Evolutionary conservation across 345 rosid genomes (phyloP).

Genomic region (Populus davidiana): DNA sequence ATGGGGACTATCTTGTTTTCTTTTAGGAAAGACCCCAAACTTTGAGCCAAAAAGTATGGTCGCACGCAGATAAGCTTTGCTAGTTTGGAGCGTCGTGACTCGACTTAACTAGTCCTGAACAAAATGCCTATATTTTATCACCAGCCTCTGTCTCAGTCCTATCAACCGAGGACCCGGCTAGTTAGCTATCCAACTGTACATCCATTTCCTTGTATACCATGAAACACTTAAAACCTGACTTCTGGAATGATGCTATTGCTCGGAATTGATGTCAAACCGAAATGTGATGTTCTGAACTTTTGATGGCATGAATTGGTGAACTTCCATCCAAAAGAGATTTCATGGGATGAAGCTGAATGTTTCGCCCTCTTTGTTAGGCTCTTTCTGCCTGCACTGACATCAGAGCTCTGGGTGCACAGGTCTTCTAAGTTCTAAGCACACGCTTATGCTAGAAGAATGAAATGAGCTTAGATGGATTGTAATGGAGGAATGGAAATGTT

Average conservation of each 20-base stretch:
- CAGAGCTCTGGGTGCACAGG: too few species aligned
- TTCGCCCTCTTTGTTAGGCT: neutral
- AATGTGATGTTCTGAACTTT: neutral
- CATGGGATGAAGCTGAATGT: neutral
- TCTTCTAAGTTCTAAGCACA: too few species aligned
- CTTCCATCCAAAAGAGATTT: neutral
- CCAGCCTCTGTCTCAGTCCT: neutral
- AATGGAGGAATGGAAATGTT: too few species aligned
- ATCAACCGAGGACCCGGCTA: neutral
- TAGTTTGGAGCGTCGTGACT: too few species aligned
- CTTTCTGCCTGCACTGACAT: neutral
- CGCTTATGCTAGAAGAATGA: neutral
- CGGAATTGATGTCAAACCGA: neutral
- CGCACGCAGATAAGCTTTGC: neutral
- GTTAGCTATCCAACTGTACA: neutral
- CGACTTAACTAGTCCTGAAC: too few species aligned
- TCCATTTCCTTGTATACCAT: neutral
- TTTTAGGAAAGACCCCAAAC: neutral
- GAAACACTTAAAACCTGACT: neutral
- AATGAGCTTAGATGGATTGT: too few species aligned
- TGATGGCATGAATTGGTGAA: neutral
- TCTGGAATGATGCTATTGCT: neutral
- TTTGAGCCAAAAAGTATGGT: neutral
- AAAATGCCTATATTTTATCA: too few species aligned
- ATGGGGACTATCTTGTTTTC: too few species aligned